These are phyloP conservation scores for Candida albicans DNA, from an alignment of 1,139 yeast genomes.

Conservation along the genomic window DNA sequence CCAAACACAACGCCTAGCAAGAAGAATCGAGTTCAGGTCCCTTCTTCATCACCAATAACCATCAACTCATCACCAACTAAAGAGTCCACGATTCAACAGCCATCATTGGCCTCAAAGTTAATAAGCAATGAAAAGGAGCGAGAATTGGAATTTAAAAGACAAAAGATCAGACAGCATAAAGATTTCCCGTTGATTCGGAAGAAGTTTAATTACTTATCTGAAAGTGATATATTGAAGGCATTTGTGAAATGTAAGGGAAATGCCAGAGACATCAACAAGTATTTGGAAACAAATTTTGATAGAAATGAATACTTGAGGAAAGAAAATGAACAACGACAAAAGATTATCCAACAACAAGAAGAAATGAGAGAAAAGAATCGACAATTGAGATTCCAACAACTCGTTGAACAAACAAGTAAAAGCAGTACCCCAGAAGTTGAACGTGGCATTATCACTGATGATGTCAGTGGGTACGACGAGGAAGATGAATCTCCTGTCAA, in stretches of 20 bases:
- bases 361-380: slow-evolving; percentile 14
- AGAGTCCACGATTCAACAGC: slow-evolving; percentile 9
- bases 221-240: slow-evolving; percentile 58
- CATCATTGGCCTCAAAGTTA: slow-evolving; percentile 14
- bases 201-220: slow-evolving; percentile 46
- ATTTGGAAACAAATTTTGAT: slow-evolving; percentile 42
- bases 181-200: slow-evolving; percentile 52
- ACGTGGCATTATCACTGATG: neutral
- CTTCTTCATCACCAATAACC: slow-evolving; percentile 37
- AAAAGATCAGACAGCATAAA: slow-evolving; percentile 41
- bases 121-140: slow-evolving; percentile 26
- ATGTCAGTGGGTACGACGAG: slow-evolving; percentile 16
- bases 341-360: slow-evolving; percentile 20
- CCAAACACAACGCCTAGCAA: slow-evolving; percentile 18
- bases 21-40: slow-evolving; percentile 33
- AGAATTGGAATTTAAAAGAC: slow-evolving; percentile 37
- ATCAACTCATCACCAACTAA: slow-evolving; percentile 26
- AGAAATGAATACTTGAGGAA: slow-evolving; percentile 26
- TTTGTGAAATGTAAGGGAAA: slow-evolving; percentile 61
- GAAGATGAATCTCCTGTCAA: slow-evolving; percentile 39
- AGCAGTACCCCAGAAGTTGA: slow-evolving; percentile 8
- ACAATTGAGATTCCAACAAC: slow-evolving; percentile 15
- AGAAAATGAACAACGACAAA: slow-evolving; percentile 21
- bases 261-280: slow-evolving; percentile 52
- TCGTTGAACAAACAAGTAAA: slow-evolving; percentile 15